A percentile compares a stretch with the other conserved stretches of the same genome.
Conservation (phyloP, 169 alveolate species). For the Plasmodium relictum region DNA sequence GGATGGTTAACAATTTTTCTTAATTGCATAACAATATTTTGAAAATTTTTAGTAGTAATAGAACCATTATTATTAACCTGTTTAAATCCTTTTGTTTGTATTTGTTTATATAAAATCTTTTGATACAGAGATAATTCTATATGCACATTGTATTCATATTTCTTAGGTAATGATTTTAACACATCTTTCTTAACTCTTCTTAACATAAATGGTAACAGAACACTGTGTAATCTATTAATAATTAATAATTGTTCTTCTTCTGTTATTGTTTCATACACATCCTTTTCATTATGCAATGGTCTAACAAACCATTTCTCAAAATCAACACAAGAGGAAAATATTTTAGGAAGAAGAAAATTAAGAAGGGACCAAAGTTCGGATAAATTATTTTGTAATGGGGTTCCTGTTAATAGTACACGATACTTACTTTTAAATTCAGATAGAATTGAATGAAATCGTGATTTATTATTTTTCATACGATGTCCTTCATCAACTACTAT, state of each 20-base stretch:
- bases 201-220: slow-evolving; percentile 98
- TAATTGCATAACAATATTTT: slow-evolving; percentile 97
- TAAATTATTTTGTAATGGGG: slow-evolving; percentile 98
- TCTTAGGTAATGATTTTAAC: slow-evolving; percentile 96
- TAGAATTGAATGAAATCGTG: slow-evolving; percentile 93
- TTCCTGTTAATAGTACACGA: slow-evolving; percentile 97
- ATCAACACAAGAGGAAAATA: slow-evolving; percentile 96
- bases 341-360: slow-evolving; percentile 97
- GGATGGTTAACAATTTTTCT: slow-evolving; percentile 99
- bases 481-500: slow-evolving; percentile 99
- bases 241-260: slow-evolving; percentile 77
- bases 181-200: slow-evolving; percentile 98
- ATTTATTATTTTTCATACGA: slow-evolving; percentile 96
- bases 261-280: slow-evolving; percentile 24
- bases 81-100: slow-evolving; percentile 86
- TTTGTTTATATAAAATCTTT: slow-evolving; percentile 93
- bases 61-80: slow-evolving; percentile 79
- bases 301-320: slow-evolving; percentile 96
- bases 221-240: slow-evolving; percentile 94
- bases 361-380: slow-evolving; percentile 99
- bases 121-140: slow-evolving; percentile 96
- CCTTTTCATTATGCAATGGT: slow-evolving; percentile 50
- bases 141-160: slow-evolving; percentile 91
- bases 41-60: slow-evolving; percentile 19
- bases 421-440: slow-evolving; percentile 93